These are phyloP conservation scores for Metschnikowia lochheadii DNA, from an alignment of 805 yeast species.

Conservation along the genomic window DNA sequence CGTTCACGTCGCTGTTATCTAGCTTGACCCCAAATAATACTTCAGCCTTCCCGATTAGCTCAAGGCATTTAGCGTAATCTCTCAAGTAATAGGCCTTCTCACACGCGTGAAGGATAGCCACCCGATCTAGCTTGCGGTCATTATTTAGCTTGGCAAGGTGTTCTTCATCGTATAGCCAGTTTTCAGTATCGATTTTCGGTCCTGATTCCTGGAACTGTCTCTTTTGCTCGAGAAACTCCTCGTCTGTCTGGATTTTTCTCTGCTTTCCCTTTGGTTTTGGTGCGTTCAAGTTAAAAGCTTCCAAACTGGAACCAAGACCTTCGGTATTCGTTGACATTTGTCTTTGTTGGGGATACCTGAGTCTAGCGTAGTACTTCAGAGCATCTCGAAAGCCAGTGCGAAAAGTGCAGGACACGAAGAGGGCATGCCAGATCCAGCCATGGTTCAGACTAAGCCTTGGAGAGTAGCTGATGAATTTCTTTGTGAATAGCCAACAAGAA, in stretches of 20 bases:
- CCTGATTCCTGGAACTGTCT: slow-evolving; percentile 50
- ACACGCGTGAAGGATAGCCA: slow-evolving; percentile 51
- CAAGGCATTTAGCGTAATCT: slow-evolving; percentile 49
- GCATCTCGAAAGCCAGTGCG: neutral
- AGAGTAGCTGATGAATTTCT: neutral
- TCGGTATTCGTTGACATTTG: neutral
- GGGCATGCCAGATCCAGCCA: neutral
- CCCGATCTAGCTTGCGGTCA: slow-evolving; percentile 49
- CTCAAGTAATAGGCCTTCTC: slow-evolving; percentile 59
- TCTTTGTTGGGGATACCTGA: neutral
- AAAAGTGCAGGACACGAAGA: neutral
- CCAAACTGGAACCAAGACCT: neutral
- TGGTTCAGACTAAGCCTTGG: neutral
- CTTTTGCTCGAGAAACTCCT: slow-evolving; percentile 53
- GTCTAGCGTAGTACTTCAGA: neutral
- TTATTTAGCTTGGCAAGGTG: slow-evolving; percentile 27
- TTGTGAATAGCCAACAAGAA: neutral
- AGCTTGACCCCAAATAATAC: slow-evolving; percentile 24
- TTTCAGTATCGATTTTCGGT: slow-evolving; percentile 48
- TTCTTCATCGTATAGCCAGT: slow-evolving; percentile 37
- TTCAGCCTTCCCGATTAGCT: slow-evolving; percentile 38
- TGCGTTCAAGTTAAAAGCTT: neutral
- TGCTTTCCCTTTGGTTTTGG: slow-evolving; percentile 15
- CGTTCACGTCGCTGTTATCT: slow-evolving; percentile 23
- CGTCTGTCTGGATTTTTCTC: slow-evolving; percentile 71